A percentile compares a stretch with the other conserved stretches of the same genome.
These are phyloP conservation scores for Avena sativa DNA, from an alignment of 176 grass and related monocot species.

Conservation along the genomic window DNA sequence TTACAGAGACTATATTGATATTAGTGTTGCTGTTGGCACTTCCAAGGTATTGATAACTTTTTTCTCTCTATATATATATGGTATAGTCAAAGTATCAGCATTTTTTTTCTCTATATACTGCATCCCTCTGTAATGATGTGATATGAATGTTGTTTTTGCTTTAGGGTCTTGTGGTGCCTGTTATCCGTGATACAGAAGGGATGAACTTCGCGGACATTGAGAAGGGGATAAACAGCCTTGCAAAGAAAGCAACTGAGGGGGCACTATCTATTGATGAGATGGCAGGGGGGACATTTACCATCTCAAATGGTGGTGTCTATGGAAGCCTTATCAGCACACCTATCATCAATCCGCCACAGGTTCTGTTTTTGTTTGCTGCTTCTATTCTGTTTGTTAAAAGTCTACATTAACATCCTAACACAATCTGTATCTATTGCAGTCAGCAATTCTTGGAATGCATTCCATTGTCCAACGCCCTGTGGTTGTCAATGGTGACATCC, in stretches of 20 bases:
- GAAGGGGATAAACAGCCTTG: conserved; percentile 78
- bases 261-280: conserved; percentile 89
- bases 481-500: conserved; percentile 59
- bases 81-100: background rate
- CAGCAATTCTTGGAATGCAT: conserved; percentile 81
- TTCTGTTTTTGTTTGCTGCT: conserved; percentile 27
- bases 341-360: conserved; percentile 87
- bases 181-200: conserved; percentile 66
- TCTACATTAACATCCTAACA: background rate
- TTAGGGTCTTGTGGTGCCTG: conserved; percentile 83
- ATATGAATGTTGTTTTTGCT: background rate
- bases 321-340: conserved; percentile 89
- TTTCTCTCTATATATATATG: conserved; percentile 44
- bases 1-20: conserved; percentile 74
- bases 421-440: conserved; percentile 43
- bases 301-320: conserved; percentile 86
- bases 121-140: background rate
- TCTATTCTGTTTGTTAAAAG: background rate
- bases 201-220: conserved; percentile 87
- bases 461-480: conserved; percentile 63
- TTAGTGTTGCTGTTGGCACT: conserved; percentile 87
- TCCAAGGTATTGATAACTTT: conserved; percentile 51
- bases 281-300: conserved; percentile 88
- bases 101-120: background rate
- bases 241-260: conserved; percentile 78